Evolutionary conservation across 1,139 yeast species (phyloP).

Genomic region (Wickerhamomyces sp.): DNA sequence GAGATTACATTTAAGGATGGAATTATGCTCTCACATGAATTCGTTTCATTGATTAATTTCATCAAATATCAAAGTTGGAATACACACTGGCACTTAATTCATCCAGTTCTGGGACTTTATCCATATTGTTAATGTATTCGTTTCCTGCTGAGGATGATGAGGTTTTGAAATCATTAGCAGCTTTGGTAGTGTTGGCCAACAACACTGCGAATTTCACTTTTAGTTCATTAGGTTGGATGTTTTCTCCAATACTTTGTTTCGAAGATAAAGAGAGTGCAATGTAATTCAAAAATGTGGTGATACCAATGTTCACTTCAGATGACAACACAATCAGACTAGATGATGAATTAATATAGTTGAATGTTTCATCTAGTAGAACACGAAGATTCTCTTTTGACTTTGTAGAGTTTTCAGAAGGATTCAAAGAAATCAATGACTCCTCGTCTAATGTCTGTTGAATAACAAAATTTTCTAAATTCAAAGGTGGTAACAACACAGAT

Average conservation of each 20-base stretch:
- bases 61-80: constrained; percentile 65
- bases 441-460: constrained; percentile 37
- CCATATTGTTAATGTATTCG: constrained; percentile 43
- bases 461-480: constrained; percentile 29
- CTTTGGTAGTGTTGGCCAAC: constrained; percentile 64
- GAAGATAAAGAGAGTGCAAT: constrained; percentile 22
- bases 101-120: constrained; percentile 54
- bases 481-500: constrained; percentile 27
- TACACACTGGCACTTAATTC: constrained; percentile 90
- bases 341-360: constrained; percentile 42
- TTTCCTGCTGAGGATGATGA: constrained; percentile 33
- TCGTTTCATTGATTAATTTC: no score
- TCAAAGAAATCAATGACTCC: constrained; percentile 26
- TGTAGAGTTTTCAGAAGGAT: constrained; percentile 2
- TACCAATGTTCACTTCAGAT: constrained; percentile 33
- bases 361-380: constrained; percentile 45
- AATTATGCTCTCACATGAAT: not conserved
- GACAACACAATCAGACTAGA: constrained; percentile 34
- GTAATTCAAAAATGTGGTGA: constrained; percentile 14
- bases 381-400: constrained; percentile 26
- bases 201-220: constrained; percentile 61
- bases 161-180: constrained; percentile 51
- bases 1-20: no score
- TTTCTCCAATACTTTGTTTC: constrained; percentile 2
- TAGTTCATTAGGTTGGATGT: constrained; percentile 22